Base-by-base conservation (phyloP, 1,284 basidiomycete species). In the Marasmius fiardii region DNA sequence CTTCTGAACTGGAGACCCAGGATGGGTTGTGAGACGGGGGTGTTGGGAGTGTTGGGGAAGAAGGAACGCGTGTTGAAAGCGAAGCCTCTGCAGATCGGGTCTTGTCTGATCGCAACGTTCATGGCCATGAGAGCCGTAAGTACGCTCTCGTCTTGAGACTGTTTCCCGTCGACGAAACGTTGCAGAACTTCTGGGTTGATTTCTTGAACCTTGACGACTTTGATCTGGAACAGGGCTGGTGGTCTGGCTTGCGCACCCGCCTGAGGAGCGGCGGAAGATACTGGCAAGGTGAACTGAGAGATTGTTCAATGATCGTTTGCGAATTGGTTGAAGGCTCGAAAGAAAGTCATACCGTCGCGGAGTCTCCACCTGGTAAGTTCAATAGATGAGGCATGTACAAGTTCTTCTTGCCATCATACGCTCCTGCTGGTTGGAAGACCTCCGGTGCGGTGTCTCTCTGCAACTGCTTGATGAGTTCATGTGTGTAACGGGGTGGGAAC, bases 1-100 rank as follows among this genome's bases (percentile, higher is more conserved):
- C 88, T 76, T 85, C 87, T 24, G 33, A 51, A 37, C 20, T 51
- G 33, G 16, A 51, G 28, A 3, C 49, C 49, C 37, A 51, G 11
- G 7, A 20, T 41, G 4, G 39, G 39, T 2, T 7, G n/a, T 10
- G 39, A 41, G n/a, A 41, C n/a, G 11, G n/a, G 12, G n/a, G 7
- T 41, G 16, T 41, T 41, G 2, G n/a, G n/a, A 10, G 16, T 2
- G n/a, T 18, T 18, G 7, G 39, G 39, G 14, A 41, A 41, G 39
- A 41, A 41, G 3, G 39, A 41, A 7, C 39, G 39, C 14, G 39
- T 41, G 4, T 41, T 41, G 39, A 41, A 41, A 6, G 39, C 39
- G 4, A 14, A 41, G 16, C 39, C 39, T 8, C 39, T 16, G n/a
- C 20, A 14, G 39, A 41, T 41, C 6, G 39, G 39, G 16, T n/a